Percentiles rank a stretch among this genome's conserved stretches.
phyloP scores from a whole-genome alignment of 2,329 filamentous ascomycete species.

The Aspergillus ochraceoroseus region DNA sequence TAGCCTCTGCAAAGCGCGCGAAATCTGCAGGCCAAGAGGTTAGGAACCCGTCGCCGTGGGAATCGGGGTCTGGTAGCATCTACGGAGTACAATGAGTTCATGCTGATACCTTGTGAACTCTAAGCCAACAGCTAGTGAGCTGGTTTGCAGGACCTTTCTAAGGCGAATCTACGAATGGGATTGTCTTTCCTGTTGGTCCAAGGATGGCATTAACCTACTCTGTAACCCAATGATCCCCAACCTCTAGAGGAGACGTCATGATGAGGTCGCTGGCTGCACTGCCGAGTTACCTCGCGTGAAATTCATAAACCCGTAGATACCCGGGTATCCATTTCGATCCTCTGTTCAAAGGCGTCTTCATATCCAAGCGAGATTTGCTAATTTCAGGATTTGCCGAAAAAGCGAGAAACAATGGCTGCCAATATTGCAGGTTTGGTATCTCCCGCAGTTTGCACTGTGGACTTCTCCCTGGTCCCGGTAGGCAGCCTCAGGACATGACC shows the following conservation, averaged over 20 bases:
- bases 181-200: constrained; percentile 91
- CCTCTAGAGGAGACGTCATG: too few relatives aligned
- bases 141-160: too few relatives aligned
- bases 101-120: constrained; percentile 84
- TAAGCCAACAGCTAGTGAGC: too few relatives aligned
- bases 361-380: too few relatives aligned
- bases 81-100: constrained; percentile 96
- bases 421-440: not conserved
- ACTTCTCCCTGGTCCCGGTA: constrained; percentile 3
- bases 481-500: not conserved
- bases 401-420: not conserved
- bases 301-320: too few relatives aligned
- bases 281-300: too few relatives aligned
- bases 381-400: too few relatives aligned
- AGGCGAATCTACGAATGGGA: too few relatives aligned
- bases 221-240: constrained; percentile 71
- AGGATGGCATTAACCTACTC: constrained; percentile 91
- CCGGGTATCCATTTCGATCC: too few relatives aligned
- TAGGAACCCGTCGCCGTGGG: constrained; percentile 94
- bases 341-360: too few relatives aligned
- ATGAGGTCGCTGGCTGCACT: too few relatives aligned
- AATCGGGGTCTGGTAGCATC: too few relatives aligned
- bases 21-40: constrained; percentile 92
- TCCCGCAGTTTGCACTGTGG: not conserved
- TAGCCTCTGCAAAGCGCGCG: constrained; percentile 97